A percentile compares a stretch with the other conserved stretches of the same genome.
phyloP scores from a whole-genome alignment of 352 stramenopile species.

The Achlya hypogyna region DNA sequence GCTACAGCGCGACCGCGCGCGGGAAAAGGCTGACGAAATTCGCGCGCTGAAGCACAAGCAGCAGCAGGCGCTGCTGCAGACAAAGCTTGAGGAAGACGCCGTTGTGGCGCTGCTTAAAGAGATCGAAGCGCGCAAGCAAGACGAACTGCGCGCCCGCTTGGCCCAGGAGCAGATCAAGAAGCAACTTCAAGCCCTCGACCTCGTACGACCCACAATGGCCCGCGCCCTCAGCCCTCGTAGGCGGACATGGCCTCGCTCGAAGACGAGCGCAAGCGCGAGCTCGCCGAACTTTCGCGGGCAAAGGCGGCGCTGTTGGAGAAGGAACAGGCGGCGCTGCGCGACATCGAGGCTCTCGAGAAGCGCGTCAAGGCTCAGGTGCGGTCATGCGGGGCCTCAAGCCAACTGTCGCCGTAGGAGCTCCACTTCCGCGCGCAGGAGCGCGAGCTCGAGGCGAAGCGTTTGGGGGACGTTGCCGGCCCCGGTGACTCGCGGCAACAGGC shows the following conservation, averaged over 20 bases:
- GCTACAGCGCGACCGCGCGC: background rate
- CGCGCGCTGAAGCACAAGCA: slow-evolving; percentile 12
- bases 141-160: slow-evolving; percentile 11
- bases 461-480: background rate
- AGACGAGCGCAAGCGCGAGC: slow-evolving; percentile 11
- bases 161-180: slow-evolving; percentile 9
- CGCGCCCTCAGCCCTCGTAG: too few relatives aligned
- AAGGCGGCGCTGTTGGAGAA: background rate
- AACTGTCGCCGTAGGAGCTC: background rate
- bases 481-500: background rate
- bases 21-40: slow-evolving; percentile 18
- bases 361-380: slow-evolving; percentile 13
- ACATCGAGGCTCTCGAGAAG: slow-evolving; percentile 14
- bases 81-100: slow-evolving; percentile 7
- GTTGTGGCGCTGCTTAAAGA: slow-evolving; percentile 3
- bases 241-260: slow-evolving; percentile 8
- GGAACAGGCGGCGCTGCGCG: slow-evolving; percentile 1
- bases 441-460: background rate
- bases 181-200: slow-evolving; percentile 2
- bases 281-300: slow-evolving; percentile 4
- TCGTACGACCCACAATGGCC: too few relatives aligned
- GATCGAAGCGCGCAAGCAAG: slow-evolving; percentile 12
- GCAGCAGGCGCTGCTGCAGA: slow-evolving; percentile 2
- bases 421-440: background rate
- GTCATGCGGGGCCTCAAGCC: background rate